phyloP scores from a whole-genome alignment of 371 early-diverging fungal genomes.

The Haplosporangium sp. region DNA sequence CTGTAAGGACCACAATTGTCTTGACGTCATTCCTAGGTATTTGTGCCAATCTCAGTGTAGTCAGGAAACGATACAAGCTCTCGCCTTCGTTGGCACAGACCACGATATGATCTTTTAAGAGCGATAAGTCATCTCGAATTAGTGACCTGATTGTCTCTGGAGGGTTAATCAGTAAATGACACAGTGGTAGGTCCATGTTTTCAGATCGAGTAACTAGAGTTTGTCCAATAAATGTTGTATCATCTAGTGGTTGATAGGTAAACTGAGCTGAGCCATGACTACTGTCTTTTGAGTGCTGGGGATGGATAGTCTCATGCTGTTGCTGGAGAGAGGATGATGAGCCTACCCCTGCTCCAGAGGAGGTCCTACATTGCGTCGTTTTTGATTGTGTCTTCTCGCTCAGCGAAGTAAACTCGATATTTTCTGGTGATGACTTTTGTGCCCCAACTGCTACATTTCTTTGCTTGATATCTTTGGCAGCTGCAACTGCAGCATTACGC shows the following conservation, averaged over 20 bases:
- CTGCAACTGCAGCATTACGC: slow-evolving; percentile 13
- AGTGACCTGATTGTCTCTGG: slow-evolving; percentile 36
- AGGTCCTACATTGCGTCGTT: not conserved
- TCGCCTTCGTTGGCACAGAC: slow-evolving; percentile 38
- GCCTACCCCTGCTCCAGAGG: too few relatives aligned
- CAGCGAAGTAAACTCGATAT: not conserved
- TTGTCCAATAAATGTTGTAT: slow-evolving; percentile 49
- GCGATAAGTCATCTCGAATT: slow-evolving; percentile 37
- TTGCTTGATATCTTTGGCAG: not conserved
- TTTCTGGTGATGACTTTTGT: not conserved
- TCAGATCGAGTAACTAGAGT: slow-evolving; percentile 46
- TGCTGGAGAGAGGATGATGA: not conserved
- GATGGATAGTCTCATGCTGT: too few relatives aligned
- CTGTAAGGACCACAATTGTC: slow-evolving; percentile 45
- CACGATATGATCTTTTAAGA: slow-evolving; percentile 35
- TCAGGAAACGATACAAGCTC: slow-evolving; percentile 39
- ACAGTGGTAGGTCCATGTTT: slow-evolving; percentile 56
- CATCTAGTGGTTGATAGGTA: slow-evolving; percentile 33
- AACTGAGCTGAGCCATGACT: slow-evolving; percentile 4
- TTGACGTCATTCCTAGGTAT: slow-evolving; percentile 40
- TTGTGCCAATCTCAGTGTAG: slow-evolving; percentile 44
- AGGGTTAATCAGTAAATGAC: slow-evolving; percentile 61
- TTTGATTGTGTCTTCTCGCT: not conserved
- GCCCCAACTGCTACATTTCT: not conserved
- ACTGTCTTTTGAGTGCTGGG: not conserved